phyloP scores from a whole-genome alignment of 1,139 yeast species.

The Williopsis jadinii region DNA sequence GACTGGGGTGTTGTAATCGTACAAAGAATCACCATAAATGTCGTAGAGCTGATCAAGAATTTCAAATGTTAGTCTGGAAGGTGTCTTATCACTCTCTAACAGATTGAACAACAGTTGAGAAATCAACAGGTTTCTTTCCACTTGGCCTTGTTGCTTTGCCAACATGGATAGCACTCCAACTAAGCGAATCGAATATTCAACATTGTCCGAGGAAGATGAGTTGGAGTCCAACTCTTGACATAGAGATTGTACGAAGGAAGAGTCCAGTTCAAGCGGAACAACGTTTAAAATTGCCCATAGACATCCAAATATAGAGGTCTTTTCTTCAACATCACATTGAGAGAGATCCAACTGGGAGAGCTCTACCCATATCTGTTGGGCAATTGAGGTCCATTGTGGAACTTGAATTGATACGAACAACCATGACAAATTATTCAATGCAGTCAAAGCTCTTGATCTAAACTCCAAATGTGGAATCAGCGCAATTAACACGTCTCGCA shows the following conservation, averaged over 20 bases:
- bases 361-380: conserved; percentile 32
- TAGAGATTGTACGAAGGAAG: conserved; percentile 16
- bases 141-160: conserved; percentile 42
- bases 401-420: conserved; percentile 28
- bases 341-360: conserved; percentile 9
- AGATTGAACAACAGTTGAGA: conserved; percentile 39
- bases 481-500: conserved; percentile 35
- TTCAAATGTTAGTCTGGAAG: conserved; percentile 41
- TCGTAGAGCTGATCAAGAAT: conserved; percentile 64
- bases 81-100: conserved; percentile 21
- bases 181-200: conserved; percentile 17
- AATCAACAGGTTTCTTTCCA: conserved; percentile 38
- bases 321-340: conserved; percentile 29
- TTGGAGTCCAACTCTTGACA: conserved; percentile 17
- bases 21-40: conserved; percentile 69
- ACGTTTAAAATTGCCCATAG: conserved; percentile 55
- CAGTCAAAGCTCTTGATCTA: conserved; percentile 48
- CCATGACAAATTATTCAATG: conserved; percentile 68
- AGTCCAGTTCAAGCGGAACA: conserved; percentile 19
- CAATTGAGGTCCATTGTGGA: conserved; percentile 29
- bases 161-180: conserved; percentile 50
- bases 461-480: conserved; percentile 36
- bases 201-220: conserved; percentile 1
- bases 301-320: conserved; percentile 46
- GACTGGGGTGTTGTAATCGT: conserved; percentile 58